phyloP scores from a whole-genome alignment of 2,329 filamentous ascomycete species.

The Neocatenulostroma microsporum region DNA sequence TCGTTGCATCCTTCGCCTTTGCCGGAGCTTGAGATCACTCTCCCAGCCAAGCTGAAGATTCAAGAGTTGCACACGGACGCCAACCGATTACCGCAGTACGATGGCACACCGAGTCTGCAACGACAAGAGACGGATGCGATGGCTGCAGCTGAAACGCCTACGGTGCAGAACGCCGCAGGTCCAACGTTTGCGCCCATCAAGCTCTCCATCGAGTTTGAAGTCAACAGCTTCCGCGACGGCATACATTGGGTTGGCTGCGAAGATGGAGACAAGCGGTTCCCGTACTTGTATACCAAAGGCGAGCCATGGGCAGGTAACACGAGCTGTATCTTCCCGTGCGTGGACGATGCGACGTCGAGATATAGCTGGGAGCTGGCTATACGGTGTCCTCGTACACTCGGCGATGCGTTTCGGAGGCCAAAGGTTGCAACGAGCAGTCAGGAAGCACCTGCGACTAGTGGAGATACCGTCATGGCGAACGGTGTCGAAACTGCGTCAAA shows the following conservation, averaged over 20 bases:
- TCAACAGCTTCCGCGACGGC: constrained; percentile 71
- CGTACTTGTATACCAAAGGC: constrained; percentile 84
- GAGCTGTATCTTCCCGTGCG: constrained; percentile 83
- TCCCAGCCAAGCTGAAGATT: constrained; percentile 56
- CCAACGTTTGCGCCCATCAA: constrained; percentile 51
- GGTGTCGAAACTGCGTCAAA: constrained; percentile 16
- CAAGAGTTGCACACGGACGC: constrained; percentile 50
- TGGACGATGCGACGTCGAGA: constrained; percentile 74
- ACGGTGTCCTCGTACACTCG: constrained; percentile 75
- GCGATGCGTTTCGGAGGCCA: constrained; percentile 54
- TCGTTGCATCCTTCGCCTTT: constrained; percentile 45
- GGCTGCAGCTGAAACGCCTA: constrained; percentile 22
- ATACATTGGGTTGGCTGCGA: constrained; percentile 86
- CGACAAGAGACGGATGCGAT: constrained; percentile 27
- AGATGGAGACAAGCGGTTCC: constrained; percentile 71
- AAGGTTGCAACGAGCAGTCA: constrained; percentile 17
- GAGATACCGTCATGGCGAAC: constrained; percentile 35
- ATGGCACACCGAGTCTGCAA: constrained; percentile 33
- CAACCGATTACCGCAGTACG: constrained; percentile 29
- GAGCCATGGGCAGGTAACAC: constrained; percentile 69
- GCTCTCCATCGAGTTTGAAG: constrained; percentile 67
- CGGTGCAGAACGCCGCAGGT: constrained; percentile 18
- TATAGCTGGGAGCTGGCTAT: constrained; percentile 85
- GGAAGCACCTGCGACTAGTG: too few relatives aligned
- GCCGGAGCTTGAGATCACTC: constrained; percentile 50